These are phyloP conservation scores for Diaporthe australafricana DNA, from an alignment of 2,329 filamentous ascomycete genomes.

Conservation along the genomic window DNA sequence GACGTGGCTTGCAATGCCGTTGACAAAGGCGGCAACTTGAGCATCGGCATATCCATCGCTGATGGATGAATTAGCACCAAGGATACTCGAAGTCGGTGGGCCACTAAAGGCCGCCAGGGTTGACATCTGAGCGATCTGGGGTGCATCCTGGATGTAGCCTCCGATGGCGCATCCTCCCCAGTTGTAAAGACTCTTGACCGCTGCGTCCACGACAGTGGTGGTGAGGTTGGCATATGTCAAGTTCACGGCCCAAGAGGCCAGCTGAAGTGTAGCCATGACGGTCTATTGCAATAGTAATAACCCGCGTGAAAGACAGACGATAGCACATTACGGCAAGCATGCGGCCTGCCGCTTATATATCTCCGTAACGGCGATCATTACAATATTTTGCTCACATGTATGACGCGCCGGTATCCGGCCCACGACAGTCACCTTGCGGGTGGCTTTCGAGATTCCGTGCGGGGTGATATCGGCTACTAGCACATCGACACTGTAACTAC, in stretches of 20 bases:
- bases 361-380: no score
- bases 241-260: constrained; percentile 59
- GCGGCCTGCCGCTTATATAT: no score
- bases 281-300: no score
- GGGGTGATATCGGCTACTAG: no score
- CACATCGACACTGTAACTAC: no score
- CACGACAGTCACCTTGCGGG: no score
- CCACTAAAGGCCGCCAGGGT: constrained; percentile 44
- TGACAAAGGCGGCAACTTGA: constrained; percentile 62
- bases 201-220: constrained; percentile 53
- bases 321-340: no score
- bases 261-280: constrained; percentile 57
- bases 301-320: no score
- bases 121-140: constrained; percentile 44
- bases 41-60: constrained; percentile 50
- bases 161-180: constrained; percentile 65
- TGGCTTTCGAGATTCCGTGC: no score
- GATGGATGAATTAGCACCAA: constrained; percentile 46
- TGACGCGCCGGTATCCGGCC: no score
- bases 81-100: constrained; percentile 46
- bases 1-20: constrained; percentile 66
- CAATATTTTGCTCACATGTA: no score
- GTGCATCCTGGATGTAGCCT: constrained; percentile 59
- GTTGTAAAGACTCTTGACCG: constrained; percentile 63
- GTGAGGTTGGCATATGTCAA: constrained; percentile 56